Evolutionary conservation across 2,329 filamentous ascomycete genomes (phyloP), one percentile per base, ranked within the genome.

Genomic region (Colletotrichum gigasporum): DNA sequence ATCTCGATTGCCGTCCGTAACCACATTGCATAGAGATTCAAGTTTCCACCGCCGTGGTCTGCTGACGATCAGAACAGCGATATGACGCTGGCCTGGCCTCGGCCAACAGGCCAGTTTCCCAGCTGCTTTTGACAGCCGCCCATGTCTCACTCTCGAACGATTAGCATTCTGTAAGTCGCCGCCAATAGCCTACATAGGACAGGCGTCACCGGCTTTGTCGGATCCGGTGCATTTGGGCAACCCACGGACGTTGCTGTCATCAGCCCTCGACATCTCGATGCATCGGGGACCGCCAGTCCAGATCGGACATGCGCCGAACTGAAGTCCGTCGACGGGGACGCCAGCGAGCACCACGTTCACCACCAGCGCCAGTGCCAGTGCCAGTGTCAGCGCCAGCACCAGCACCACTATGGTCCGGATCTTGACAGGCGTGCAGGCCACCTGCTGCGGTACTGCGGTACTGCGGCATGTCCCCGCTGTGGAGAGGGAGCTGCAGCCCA

Each of bases 221-320:
- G 24, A 24, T 54, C 56, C 41, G 35, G 61, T 35, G 56, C 34
- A 50, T 42, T 28, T 35, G 20, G 48, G 41, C 30, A 34, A 48
- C 48, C 20, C 28, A 54, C 34, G 61, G 56, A 28, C 42, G 26
- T 37, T 35, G 48, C 48, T 54, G 45, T 22, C 54, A 58, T 18
- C 42, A 48, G 47, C 48, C 42, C 53, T 37, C 18, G 9, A 10
- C 35, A 51, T 51, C 59, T 16, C 30, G 44, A 58, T 37, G 45
- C 45, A 58, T 52, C 37, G 45, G 47, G 55, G 20, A 28, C 30
- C 22, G 20, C 61, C 55, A 53, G 14, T 34, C 47, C 30, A 52
- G n/a, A 54, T 35, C 61, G 41, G 26, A 53, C 55, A 16, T 54
- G 22, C 48, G 48, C 61, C 52, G 55, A 48, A n/a, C 48, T 32